phyloP scores from a whole-genome alignment of 169 alveolate species.

The Plasmodium malariae region DNA sequence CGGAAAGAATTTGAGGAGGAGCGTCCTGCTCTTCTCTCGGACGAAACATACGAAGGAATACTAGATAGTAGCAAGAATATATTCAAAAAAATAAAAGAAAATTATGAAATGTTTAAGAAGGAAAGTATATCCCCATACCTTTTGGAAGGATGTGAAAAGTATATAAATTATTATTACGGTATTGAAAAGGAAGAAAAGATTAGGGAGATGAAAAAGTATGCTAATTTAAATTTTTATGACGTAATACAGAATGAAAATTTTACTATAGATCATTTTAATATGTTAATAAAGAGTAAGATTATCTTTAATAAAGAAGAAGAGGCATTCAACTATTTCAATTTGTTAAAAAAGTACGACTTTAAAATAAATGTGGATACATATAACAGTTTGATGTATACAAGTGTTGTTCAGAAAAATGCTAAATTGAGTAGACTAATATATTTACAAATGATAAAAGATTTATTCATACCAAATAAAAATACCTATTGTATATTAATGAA shows the following conservation, averaged over 20 bases:
- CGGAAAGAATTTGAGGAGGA: background rate
- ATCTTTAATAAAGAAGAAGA: constrained; percentile 46
- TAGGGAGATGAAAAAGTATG: constrained; percentile 36
- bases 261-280: constrained; percentile 38
- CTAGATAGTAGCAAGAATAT: constrained; percentile 48
- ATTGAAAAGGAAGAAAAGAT: constrained; percentile 69
- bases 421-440: constrained; percentile 84
- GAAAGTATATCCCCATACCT: constrained; percentile 41
- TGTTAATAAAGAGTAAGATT: constrained; percentile 62
- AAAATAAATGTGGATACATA: constrained; percentile 80
- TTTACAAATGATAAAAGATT: constrained; percentile 84
- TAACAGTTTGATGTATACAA: constrained; percentile 79
- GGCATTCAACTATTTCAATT: constrained; percentile 70
- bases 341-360: constrained; percentile 74
- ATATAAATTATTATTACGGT: constrained; percentile 66
- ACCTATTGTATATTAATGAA: constrained; percentile 86
- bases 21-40: background rate
- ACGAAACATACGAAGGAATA: constrained; percentile 44
- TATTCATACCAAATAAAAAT: constrained; percentile 82
- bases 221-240: constrained; percentile 39
- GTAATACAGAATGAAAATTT: constrained; percentile 52
- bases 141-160: constrained; percentile 45
- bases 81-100: constrained; percentile 44
- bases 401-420: constrained; percentile 75
- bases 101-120: constrained; percentile 53